phyloP scores from a whole-genome alignment of 805 yeast species.

The Sugiyamaella lignohabitans region DNA sequence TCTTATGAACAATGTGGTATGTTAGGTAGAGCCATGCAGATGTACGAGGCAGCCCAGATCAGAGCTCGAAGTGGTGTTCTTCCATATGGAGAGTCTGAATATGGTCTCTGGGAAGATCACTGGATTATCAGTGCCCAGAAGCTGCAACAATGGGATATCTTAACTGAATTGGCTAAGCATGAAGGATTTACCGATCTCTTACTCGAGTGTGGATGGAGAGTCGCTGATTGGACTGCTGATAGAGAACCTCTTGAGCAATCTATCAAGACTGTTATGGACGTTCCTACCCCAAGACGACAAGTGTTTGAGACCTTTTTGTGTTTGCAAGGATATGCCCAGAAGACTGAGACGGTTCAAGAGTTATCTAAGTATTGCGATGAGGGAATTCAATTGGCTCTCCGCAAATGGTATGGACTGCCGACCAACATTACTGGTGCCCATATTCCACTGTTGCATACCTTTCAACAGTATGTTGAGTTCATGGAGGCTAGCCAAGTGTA shows the following conservation, averaged over 20 bases:
- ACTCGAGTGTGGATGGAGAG: slow-evolving; percentile 99
- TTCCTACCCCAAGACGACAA: slow-evolving; percentile 95
- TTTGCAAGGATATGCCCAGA: slow-evolving; percentile 89
- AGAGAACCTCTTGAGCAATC: slow-evolving; percentile 91
- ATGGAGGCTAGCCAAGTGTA: slow-evolving; percentile 96
- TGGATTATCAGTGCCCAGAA: slow-evolving; percentile 98
- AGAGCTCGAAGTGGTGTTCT: slow-evolving; percentile 92
- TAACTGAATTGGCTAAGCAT: slow-evolving; percentile 93
- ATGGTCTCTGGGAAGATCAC: slow-evolving; percentile 95
- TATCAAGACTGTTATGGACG: slow-evolving; percentile 95
- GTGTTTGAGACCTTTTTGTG: slow-evolving; percentile 91
- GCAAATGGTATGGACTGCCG: slow-evolving; percentile 92
- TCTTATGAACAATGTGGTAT: slow-evolving; percentile 92
- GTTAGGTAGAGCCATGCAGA: slow-evolving; percentile 89
- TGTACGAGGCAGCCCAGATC: slow-evolving; percentile 94
- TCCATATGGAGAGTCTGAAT: slow-evolving; percentile 93
- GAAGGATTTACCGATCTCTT: slow-evolving; percentile 94
- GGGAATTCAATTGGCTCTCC: slow-evolving; percentile 85
- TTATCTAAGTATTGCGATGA: slow-evolving; percentile 86
- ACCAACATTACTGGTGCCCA: slow-evolving; percentile 67
- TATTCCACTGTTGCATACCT: slow-evolving; percentile 80
- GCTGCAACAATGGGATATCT: slow-evolving; percentile 94
- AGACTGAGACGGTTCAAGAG: slow-evolving; percentile 77
- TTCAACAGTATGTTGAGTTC: slow-evolving; percentile 96
- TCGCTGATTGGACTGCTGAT: slow-evolving; percentile 96